Evolutionary conservation across 768 basidiomycete species (phyloP).

Genomic region (Serpula lacrymans): DNA sequence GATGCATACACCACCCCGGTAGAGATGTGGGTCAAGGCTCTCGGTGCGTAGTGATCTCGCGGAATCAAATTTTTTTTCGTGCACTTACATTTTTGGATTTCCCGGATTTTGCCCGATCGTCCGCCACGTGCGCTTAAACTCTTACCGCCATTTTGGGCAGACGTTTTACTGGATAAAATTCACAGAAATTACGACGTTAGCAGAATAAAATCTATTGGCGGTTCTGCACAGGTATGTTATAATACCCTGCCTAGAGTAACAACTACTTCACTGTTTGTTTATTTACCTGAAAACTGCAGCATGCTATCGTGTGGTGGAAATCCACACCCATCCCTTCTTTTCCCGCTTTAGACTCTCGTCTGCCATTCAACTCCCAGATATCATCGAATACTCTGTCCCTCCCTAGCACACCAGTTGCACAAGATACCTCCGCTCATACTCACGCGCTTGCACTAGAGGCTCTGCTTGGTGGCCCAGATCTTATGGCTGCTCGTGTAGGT

Average conservation of each 20-base stretch:
- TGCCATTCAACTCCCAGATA: slow-evolving; percentile 69
- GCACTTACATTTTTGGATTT: slow-evolving; percentile 31
- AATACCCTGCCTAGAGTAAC: slow-evolving; percentile 1
- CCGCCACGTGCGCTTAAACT: slow-evolving; percentile 19
- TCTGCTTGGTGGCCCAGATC: slow-evolving; percentile 73
- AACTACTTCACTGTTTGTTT: slow-evolving; percentile 1
- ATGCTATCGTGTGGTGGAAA: slow-evolving; percentile 87
- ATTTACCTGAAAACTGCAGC: slow-evolving; percentile 30
- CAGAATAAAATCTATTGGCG: slow-evolving; percentile 72
- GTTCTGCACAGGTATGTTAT: slow-evolving; percentile 67
- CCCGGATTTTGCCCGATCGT: slow-evolving; percentile 29
- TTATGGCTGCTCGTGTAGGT: slow-evolving; percentile 74
- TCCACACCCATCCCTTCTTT: slow-evolving; percentile 70
- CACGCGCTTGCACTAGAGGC: slow-evolving; percentile 75
- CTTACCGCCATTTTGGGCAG: slow-evolving; percentile 35
- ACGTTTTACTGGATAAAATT: slow-evolving; percentile 73
- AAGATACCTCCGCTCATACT: slow-evolving; percentile 78
- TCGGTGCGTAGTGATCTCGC: slow-evolving; percentile 56
- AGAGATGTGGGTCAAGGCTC: slow-evolving; percentile 87
- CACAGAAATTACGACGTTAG: slow-evolving; percentile 65
- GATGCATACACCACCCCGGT: slow-evolving; percentile 87
- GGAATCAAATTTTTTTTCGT: slow-evolving; percentile 61
- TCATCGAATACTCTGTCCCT: slow-evolving; percentile 64
- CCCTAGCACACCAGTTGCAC: slow-evolving; percentile 69
- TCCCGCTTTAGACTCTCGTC: slow-evolving; percentile 66